A percentile compares a stretch with the other conserved stretches of the same genome.
Evolutionary conservation across 768 basidiomycete species (phyloP).

Genomic region (Hygrocybe punicea): DNA sequence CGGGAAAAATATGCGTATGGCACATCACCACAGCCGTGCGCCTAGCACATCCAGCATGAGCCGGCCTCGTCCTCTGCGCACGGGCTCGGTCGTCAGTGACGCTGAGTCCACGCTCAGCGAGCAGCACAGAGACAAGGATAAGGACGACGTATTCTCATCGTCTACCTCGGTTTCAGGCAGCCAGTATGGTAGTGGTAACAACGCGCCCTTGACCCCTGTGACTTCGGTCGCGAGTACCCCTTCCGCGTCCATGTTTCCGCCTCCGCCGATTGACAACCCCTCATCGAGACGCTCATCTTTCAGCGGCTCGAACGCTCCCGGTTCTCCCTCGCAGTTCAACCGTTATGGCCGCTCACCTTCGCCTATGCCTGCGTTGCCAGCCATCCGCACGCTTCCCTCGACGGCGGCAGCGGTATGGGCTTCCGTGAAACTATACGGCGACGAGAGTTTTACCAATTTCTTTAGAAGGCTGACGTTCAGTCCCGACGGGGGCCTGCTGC

Average conservation of each 20-base stretch:
- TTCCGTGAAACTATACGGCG: conserved; percentile 83
- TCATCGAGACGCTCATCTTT: conserved; percentile 66
- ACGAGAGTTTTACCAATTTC: conserved; percentile 93
- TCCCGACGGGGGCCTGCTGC: conserved; percentile 87
- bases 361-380: conserved; percentile 89
- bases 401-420: conserved; percentile 52
- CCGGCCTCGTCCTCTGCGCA: conserved; percentile 59
- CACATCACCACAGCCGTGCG: conserved; percentile 66
- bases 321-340: conserved; percentile 60
- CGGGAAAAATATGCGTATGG: conserved; percentile 80
- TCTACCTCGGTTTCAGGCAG: conserved; percentile 16
- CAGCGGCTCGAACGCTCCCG: conserved; percentile 77
- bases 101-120: conserved; percentile 61
- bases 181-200: conserved; percentile 26
- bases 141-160: conserved; percentile 42
- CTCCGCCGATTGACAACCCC: conserved; percentile 58
- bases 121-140: conserved; percentile 44
- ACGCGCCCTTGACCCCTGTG: conserved; percentile 57
- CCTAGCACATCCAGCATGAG: conserved; percentile 54
- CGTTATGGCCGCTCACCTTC: conserved; percentile 81
- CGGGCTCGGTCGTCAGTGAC: conserved; percentile 74
- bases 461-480: conserved; percentile 93
- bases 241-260: conserved; percentile 60
- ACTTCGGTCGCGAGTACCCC: conserved; percentile 68
- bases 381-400: conserved; percentile 72